Conservation (phyloP, 116 monocot genomes). For the Cymodocea nodosa region DNA sequence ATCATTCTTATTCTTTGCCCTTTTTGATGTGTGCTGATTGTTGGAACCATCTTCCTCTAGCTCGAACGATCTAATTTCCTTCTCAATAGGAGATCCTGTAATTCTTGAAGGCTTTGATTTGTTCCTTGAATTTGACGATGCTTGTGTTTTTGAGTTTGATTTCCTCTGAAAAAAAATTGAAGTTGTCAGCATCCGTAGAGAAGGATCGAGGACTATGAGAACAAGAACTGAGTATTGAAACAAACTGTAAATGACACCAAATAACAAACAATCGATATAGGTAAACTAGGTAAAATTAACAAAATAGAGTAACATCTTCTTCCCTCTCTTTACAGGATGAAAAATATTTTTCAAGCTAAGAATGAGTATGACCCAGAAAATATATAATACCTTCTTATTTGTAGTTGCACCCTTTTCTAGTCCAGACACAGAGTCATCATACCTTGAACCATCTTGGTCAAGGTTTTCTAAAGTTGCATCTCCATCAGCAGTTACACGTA, state of each 20-base stretch:
- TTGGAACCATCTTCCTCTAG: slow-evolving; percentile 16
- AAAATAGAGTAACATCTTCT: not conserved
- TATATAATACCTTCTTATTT: slow-evolving; percentile 63
- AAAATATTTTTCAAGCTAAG: too few relatives aligned
- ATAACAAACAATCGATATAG: not conserved
- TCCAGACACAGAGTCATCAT: slow-evolving; percentile 23
- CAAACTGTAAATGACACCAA: not conserved
- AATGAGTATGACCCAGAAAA: not conserved
- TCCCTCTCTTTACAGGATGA: too few relatives aligned
- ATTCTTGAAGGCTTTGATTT: slow-evolving; percentile 12
- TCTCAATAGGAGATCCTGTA: slow-evolving; percentile 5
- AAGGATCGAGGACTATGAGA: not conserved
- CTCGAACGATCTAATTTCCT: slow-evolving; percentile 13
- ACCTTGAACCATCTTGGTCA: slow-evolving; percentile 23
- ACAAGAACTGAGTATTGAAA: not conserved
- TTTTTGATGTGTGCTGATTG: slow-evolving; percentile 28
- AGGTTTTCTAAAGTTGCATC: slow-evolving; percentile 69
- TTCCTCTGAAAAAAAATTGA: slow-evolving; percentile 38
- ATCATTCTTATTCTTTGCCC: slow-evolving; percentile 25
- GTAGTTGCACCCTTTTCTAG: slow-evolving; percentile 19
- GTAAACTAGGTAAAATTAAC: not conserved
- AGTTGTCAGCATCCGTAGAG: not conserved
- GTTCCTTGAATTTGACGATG: slow-evolving; percentile 20
- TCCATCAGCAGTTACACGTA: slow-evolving; percentile 70
- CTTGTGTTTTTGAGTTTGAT: slow-evolving; percentile 31